Base-by-base conservation (phyloP, 2,329 filamentous ascomycete genomes). In the Aureobasidium leucospermi region DNA sequence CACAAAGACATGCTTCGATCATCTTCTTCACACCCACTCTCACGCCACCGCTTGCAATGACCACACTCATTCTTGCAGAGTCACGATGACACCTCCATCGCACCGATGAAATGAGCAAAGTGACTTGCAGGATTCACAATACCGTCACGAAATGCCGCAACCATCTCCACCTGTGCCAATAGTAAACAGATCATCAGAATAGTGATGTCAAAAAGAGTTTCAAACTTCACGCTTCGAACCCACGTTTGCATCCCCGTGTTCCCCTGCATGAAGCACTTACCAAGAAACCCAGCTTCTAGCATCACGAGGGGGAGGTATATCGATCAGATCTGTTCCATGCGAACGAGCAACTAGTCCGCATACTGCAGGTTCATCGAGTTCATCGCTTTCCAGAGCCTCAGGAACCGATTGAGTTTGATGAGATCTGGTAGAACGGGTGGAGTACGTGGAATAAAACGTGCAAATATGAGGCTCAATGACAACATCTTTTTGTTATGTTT, bases 191-290 rank as follows among this genome's bases (percentile, higher is more conserved):
- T 55, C 51, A 28, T 42, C 51, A 8, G 9, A 9, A 10, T 34
- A 13, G 29, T 55, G 51, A 55, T 55, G 51, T 55, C 51, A 55
- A 55, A 34, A 23, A 23, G 23, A 23, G 23, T 23, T 23, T 23
- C 23, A 23, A 23, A 23, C 23, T 23, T 23, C 3, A 4, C 23
- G 23, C 23, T 23, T 3, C 23, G 23, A 23, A 1, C 19, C 5
- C 23, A 52, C 15, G 38, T 38, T 13, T 39, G 4, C 15, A 29
- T 34, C 39, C n/a, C 15, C 23, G n/a, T n/a, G 28, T 9, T 28
- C 51, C 51, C 51, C 51, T 55, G 51, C 51, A 55, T 42, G 51
- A 55, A 55, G 38, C 51, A 55, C 38, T 55, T 52, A 52, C 48
- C 48, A 52, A 7, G 23, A 32, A 29, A 39, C 15, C 32, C 23